Evolutionary conservation across 805 yeast species (phyloP).

Genomic region (Saccharomycopsis sp.): DNA sequence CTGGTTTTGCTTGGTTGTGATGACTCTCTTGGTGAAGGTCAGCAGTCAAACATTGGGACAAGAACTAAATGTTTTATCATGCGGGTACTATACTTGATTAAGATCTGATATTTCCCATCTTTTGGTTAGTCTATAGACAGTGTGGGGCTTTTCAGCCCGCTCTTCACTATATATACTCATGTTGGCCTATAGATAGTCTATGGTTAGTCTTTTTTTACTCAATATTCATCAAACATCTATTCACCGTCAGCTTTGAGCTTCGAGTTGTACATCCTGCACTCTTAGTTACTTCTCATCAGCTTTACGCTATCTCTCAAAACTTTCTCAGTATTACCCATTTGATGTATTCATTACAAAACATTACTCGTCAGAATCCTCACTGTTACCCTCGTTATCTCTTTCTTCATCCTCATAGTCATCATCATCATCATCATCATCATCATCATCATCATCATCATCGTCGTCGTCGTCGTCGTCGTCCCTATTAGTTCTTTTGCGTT

Average conservation of each 20-base stretch:
- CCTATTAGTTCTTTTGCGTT: background rate
- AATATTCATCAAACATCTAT: too few species aligned
- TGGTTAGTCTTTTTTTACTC: too few species aligned
- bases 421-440: background rate
- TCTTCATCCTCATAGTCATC: background rate
- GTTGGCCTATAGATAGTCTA: too few species aligned
- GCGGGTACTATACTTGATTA: background rate
- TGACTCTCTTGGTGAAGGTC: background rate
- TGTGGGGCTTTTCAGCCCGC: too few species aligned
- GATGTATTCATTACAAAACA: too few species aligned
- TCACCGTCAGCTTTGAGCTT: too few species aligned
- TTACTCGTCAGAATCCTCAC: background rate
- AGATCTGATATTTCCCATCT: background rate
- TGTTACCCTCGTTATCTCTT: background rate
- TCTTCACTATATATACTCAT: too few species aligned
- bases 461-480: background rate
- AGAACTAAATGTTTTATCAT: background rate
- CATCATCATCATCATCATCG: background rate
- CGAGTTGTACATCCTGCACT: too few species aligned
- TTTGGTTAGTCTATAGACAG: background rate
- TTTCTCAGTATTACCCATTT: too few species aligned
- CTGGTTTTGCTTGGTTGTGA: background rate
- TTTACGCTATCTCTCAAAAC: too few species aligned
- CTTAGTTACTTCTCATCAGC: too few species aligned
- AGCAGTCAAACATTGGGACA: background rate